Percentiles rank a stretch among this genome's conserved stretches.
These are phyloP conservation scores for Aureobasidium pullulans DNA, from an alignment of 2,329 filamentous ascomycete genomes.

Conservation along the genomic window DNA sequence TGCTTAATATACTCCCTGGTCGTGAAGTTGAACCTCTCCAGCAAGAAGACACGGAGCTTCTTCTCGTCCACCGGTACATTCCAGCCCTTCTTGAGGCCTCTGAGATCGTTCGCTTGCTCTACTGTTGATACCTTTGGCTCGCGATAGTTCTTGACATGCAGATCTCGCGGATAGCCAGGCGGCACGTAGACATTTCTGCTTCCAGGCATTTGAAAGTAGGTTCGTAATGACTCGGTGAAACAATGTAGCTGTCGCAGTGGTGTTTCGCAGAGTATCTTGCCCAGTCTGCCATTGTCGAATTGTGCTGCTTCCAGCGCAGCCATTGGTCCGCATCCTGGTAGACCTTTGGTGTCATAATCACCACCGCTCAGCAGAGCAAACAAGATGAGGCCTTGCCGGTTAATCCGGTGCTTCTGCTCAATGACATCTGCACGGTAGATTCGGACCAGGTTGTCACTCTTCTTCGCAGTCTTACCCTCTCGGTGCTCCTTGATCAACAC, in stretches of 20 bases:
- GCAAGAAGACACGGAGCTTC: constrained; percentile 29
- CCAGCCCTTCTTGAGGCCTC: constrained; percentile 26
- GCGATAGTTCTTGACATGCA: constrained; percentile 31
- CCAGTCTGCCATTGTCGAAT: constrained; percentile 28
- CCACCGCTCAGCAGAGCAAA: constrained; percentile 37
- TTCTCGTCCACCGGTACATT: constrained; percentile 26
- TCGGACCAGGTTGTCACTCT: constrained; percentile 23
- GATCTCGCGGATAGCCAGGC: constrained; percentile 20
- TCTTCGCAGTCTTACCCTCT: constrained; percentile 17
- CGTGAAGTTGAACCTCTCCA: constrained; percentile 31
- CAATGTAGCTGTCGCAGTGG: neutral
- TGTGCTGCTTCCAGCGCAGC: constrained; percentile 25
- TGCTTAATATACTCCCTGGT: constrained; percentile 32
- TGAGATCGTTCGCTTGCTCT: constrained; percentile 24
- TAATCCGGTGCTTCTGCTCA: constrained; percentile 23
- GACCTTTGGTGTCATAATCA: constrained; percentile 33
- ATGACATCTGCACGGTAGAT: constrained; percentile 28
- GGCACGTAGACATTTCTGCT: constrained; percentile 18
- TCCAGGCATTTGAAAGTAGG: neutral
- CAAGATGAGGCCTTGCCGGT: constrained; percentile 31
- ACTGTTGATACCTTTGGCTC: constrained; percentile 28
- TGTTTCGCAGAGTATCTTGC: constrained; percentile 21
- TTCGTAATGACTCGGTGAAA: neutral
- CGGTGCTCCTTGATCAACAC: constrained; percentile 30
- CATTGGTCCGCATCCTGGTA: constrained; percentile 30